Evolutionary conservation across 768 basidiomycete species (phyloP), one percentile per base, ranked within the genome.

Genomic region (Suillus brevipes): DNA sequence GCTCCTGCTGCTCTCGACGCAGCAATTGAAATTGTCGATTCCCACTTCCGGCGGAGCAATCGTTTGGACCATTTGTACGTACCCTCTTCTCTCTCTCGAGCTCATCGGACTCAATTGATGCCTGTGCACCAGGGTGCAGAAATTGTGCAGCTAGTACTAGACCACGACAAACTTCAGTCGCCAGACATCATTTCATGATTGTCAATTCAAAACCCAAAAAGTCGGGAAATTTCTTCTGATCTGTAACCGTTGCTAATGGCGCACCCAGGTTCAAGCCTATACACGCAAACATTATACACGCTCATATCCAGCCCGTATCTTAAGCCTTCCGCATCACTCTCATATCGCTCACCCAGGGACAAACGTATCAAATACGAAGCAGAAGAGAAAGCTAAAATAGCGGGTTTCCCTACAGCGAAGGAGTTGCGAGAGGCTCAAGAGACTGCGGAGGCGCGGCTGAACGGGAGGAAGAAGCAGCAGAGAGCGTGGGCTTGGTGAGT

Each of bases 101-200:
- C 55, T 18, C 38, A 12, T 12, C 14, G 23, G 14, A 20, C n/a
- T 12, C n/a, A 42, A 20, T 23, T 40, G 56, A 40, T 67, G 55
- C 16, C 5, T 6, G 60, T 62, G 23, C 61, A 53, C n/a, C 65
- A 95, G 94, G 93, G 85, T 14, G 85, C 86, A 60, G 87, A 90
- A 63, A 87, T 98, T 62, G 80, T 97, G 25, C 87, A 89, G 69
- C 77, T 87, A 13, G 80, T 97, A 34, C 79, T 97, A 61, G 87
- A 95, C 71, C 89, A 94, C 72, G 96, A 96, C 43, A 96, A 95
- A 75, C 83, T 97, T 71, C 87, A 87, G 57, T 83, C 88, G 4
- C 86, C 86, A 70, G 89, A 94, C 63, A 87, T 97, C 56, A 68
- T 91, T 31, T 78, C 81, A 20, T 74, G 78, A 47, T 75, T 89